phyloP scores from a whole-genome alignment of 2,329 filamentous ascomycete species.

The Colletotrichum lupini region DNA sequence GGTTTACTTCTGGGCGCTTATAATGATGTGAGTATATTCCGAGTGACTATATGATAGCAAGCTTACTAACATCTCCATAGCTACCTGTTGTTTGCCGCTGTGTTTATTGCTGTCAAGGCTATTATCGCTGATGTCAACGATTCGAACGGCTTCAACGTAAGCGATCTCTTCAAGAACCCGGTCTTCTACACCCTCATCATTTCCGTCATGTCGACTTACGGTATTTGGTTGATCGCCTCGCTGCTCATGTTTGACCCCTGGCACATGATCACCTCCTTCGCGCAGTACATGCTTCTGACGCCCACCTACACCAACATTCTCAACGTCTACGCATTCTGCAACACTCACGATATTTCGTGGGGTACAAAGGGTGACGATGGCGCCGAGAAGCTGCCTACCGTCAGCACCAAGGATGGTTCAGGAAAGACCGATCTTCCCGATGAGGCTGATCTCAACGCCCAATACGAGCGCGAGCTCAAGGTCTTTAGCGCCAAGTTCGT shows the following conservation, averaged over 20 bases:
- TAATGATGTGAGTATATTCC: constrained; percentile 79
- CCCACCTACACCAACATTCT: constrained; percentile 98
- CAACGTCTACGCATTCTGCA: constrained; percentile 99
- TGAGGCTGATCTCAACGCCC: constrained; percentile 92
- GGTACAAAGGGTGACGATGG: constrained; percentile 99
- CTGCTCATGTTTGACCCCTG: constrained; percentile 97
- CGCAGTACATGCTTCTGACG: constrained; percentile 94
- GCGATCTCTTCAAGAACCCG: constrained; percentile 83
- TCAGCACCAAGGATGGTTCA: constrained; percentile 86
- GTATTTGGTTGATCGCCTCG: constrained; percentile 91
- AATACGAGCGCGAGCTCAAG: constrained; percentile 87
- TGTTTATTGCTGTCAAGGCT: constrained; percentile 92
- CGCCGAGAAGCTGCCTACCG: constrained; percentile 87
- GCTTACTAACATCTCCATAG: constrained; percentile 52
- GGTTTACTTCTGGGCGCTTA: constrained; percentile 97
- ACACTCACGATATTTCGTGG: constrained; percentile 98
- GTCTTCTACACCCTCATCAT: constrained; percentile 95
- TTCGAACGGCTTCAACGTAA: constrained; percentile 73
- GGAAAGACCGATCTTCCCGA: constrained; percentile 97
- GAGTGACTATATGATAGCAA: not conserved
- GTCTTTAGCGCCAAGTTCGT: constrained; percentile 81
- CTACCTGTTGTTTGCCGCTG: constrained; percentile 92
- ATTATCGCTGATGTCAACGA: constrained; percentile 76
- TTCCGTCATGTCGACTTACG: constrained; percentile 90
- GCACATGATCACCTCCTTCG: constrained; percentile 98